Conservation (phyloP, 768 basidiomycete species). For the Phylloporus sp. region DNA sequence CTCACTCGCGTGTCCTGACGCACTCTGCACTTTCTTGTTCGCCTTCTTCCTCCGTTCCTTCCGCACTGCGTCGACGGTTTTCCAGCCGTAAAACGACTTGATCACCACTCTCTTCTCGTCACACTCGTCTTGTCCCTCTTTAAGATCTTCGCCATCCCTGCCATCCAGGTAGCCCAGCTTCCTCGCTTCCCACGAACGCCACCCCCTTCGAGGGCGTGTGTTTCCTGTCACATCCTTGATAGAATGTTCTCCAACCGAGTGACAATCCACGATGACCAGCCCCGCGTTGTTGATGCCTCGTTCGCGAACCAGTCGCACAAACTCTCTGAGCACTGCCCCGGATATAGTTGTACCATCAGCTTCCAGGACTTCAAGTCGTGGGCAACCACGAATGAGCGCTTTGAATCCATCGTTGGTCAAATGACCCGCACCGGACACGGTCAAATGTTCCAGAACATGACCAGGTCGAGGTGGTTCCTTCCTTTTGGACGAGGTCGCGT, state of each 20-base stretch:
- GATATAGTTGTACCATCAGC: conserved; percentile 78
- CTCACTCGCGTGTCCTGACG: conserved; percentile 30
- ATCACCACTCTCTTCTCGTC: conserved; percentile 68
- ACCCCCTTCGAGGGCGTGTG: conserved; percentile 69
- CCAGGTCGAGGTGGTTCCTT: conserved; percentile 45
- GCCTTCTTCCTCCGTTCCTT: conserved; percentile 59
- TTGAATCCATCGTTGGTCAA: conserved; percentile 63
- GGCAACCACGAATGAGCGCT: conserved; percentile 60
- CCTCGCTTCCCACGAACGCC: conserved; percentile 70
- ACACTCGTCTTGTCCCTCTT: conserved; percentile 77
- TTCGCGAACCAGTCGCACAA: conserved; percentile 52
- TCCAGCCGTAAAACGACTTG: conserved; percentile 85
- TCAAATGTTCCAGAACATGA: conserved; percentile 66
- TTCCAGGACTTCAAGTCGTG: conserved; percentile 62
- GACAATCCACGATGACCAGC: conserved; percentile 74
- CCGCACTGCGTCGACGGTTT: conserved; percentile 76
- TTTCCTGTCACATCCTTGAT: conserved; percentile 56
- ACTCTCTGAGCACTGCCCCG: conserved; percentile 57
- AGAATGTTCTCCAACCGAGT: conserved; percentile 55
- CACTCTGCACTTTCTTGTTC: conserved; percentile 41
- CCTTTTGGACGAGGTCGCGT: conserved; percentile 6
- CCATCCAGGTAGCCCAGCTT: conserved; percentile 69
- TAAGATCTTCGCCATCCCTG: conserved; percentile 61
- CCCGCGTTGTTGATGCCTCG: conserved; percentile 49
- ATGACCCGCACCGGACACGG: conserved; percentile 62